Percentiles rank a stretch among this genome's conserved stretches.
Evolutionary conservation across 768 basidiomycete species (phyloP).

Genomic region (Rossbeevera mucosa): DNA sequence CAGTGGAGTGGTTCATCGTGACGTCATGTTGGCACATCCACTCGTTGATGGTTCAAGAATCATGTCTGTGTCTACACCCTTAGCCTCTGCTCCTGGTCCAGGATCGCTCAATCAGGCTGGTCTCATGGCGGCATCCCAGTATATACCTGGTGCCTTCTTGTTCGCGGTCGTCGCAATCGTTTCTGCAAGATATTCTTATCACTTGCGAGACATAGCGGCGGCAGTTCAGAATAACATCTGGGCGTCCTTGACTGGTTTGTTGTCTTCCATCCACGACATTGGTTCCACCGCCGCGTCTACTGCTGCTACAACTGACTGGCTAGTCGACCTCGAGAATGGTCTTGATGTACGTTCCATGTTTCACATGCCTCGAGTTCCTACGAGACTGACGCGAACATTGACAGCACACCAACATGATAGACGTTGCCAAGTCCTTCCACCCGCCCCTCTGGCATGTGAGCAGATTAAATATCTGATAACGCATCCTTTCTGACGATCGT

Average conservation of each 20-base stretch:
- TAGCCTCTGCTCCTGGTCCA: neutral
- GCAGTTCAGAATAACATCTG: neutral
- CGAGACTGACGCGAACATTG: neutral
- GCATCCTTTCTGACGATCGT: neutral
- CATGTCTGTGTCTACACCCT: conserved; percentile 13
- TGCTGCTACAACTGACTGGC: neutral
- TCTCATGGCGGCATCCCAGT: neutral
- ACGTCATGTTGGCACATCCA: neutral
- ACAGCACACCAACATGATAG: conserved; percentile 19
- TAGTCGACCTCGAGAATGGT: conserved; percentile 8
- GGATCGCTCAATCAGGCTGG: neutral
- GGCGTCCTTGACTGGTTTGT: conserved; percentile 3
- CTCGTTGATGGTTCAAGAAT: neutral
- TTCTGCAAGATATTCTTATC: conserved; percentile 16
- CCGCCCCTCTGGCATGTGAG: conserved; percentile 20
- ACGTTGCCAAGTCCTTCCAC: conserved; percentile 21
- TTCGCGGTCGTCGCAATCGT: conserved; percentile 12
- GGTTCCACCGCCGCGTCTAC: neutral
- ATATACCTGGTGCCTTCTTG: conserved; percentile 10
- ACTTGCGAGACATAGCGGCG: neutral
- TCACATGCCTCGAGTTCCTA: neutral
- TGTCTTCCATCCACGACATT: conserved; percentile 7
- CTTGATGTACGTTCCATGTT: conserved; percentile 2
- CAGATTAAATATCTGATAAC: neutral
- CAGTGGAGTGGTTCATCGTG: no score